Evolutionary conservation across 225 moss, liverwort and hornwort genomes (phyloP).

Genomic region (Neckera pumila): DNA sequence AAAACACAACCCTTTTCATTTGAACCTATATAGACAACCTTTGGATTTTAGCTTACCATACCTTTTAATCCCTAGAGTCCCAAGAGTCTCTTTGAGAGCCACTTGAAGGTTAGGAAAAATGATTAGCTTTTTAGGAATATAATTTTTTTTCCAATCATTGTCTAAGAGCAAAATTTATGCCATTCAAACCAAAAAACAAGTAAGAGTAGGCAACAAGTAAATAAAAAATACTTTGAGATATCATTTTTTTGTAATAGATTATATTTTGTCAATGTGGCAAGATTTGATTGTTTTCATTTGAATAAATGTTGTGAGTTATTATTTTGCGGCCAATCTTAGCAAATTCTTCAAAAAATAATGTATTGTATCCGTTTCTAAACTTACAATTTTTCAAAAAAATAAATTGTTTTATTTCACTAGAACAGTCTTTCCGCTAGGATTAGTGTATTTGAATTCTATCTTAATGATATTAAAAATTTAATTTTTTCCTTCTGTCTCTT

Average conservation of each 20-base stretch:
- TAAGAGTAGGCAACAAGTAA: fast-evolving
- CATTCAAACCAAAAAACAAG: fast-evolving
- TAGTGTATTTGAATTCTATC: background rate
- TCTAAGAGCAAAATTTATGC: background rate
- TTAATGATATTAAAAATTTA: background rate
- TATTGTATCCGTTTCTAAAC: fast-evolving
- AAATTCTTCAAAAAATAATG: background rate
- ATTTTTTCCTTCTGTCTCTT: fast-evolving
- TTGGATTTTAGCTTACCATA: background rate
- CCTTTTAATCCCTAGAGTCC: background rate
- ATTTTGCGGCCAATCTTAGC: fast-evolving
- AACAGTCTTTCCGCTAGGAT: fast-evolving
- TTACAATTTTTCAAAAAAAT: background rate
- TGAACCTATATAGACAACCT: background rate
- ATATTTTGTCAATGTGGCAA: background rate
- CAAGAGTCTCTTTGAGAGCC: fast-evolving
- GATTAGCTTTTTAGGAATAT: background rate
- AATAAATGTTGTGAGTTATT: background rate
- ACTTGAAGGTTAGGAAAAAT: background rate
- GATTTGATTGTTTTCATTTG: background rate
- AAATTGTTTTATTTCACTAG: background rate
- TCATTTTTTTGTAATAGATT: background rate
- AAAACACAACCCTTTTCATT: background rate
- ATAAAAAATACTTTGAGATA: background rate
- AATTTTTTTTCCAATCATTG: background rate